Percentiles rank a stretch among this genome's conserved stretches.
These are phyloP conservation scores for Microdochium bolleyi DNA, from an alignment of 2,329 filamentous ascomycete genomes.

Conservation along the genomic window DNA sequence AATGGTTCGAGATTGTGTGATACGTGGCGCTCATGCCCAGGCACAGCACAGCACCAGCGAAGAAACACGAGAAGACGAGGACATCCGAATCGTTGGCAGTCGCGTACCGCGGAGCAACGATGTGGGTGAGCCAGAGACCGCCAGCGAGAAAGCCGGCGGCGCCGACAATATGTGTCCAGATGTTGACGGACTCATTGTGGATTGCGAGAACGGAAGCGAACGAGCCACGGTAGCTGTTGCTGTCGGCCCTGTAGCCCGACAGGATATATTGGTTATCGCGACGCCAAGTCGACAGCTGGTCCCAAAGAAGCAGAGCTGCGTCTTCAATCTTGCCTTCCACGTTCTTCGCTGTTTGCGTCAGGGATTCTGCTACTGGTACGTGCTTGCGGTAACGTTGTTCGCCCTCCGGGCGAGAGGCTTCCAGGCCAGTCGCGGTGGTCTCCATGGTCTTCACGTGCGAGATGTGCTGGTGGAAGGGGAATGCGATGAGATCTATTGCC, in stretches of 20 bases:
- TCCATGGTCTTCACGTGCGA: background rate
- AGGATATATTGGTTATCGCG: constrained; percentile 51
- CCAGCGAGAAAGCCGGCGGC: constrained; percentile 47
- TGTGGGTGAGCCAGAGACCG: constrained; percentile 44
- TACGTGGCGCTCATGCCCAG: constrained; percentile 78
- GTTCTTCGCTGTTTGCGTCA: constrained; percentile 16
- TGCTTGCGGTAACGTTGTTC: constrained; percentile 19
- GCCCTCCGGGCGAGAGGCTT: background rate
- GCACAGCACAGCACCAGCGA: constrained; percentile 63
- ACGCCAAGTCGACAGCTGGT: constrained; percentile 50
- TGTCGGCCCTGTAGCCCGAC: constrained; percentile 43
- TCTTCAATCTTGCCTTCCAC: constrained; percentile 31
- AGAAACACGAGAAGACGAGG: constrained; percentile 71
- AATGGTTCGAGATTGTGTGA: constrained; percentile 82
- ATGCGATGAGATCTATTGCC: background rate
- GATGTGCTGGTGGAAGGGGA: background rate
- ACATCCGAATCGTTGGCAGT: constrained; percentile 56
- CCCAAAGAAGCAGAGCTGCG: constrained; percentile 43
- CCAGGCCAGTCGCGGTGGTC: constrained; percentile 4
- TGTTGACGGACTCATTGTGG: constrained; percentile 57
- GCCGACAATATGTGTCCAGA: constrained; percentile 59
- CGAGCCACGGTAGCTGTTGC: constrained; percentile 37
- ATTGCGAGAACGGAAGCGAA: constrained; percentile 41
- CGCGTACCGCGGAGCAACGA: constrained; percentile 58
- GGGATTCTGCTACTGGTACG: constrained; percentile 16